A percentile compares a stretch with the other conserved stretches of the same genome.
phyloP scores from a whole-genome alignment of 805 yeast genomes.

The Pichia nakasei region DNA sequence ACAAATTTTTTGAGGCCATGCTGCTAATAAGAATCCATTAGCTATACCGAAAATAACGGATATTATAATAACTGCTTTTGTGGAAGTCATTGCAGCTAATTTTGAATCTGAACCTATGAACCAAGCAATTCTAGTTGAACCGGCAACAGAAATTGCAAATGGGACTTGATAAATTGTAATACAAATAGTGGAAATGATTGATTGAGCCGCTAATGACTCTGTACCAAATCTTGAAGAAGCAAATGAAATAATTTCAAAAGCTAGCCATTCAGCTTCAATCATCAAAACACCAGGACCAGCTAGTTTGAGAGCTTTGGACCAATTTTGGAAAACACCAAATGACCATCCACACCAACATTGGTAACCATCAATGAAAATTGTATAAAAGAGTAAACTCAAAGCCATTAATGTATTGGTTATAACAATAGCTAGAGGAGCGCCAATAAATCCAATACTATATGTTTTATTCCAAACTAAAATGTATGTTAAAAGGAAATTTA shows the following conservation, averaged over 20 bases:
- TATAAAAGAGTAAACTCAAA: constrained; percentile 31
- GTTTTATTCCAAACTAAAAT: constrained; percentile 34
- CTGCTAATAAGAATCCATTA: constrained; percentile 38
- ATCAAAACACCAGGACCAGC: constrained; percentile 50
- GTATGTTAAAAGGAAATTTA: constrained; percentile 39
- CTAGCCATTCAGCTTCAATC: constrained; percentile 54
- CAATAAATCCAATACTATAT: constrained; percentile 45
- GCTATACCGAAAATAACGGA: constrained; percentile 31
- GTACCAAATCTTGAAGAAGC: constrained; percentile 49
- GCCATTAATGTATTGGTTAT: constrained; percentile 53
- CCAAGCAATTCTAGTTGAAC: constrained; percentile 50
- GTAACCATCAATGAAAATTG: constrained; percentile 36
- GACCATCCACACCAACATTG: constrained; percentile 46
- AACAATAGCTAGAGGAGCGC: constrained; percentile 53
- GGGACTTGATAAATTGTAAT: constrained; percentile 47
- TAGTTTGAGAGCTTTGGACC: constrained; percentile 36
- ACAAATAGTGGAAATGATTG: constrained; percentile 36
- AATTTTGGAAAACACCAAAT: constrained; percentile 33
- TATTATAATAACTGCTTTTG: constrained; percentile 30
- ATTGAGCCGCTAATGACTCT: constrained; percentile 44
- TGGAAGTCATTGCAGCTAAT: constrained; percentile 30
- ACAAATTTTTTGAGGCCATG: constrained; percentile 36
- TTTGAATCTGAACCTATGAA: constrained; percentile 36
- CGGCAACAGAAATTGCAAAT: constrained; percentile 49
- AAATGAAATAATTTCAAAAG: constrained; percentile 48